These are phyloP conservation scores for Circinella minor DNA, from an alignment of 371 early-diverging fungal genomes.

Conservation along the genomic window DNA sequence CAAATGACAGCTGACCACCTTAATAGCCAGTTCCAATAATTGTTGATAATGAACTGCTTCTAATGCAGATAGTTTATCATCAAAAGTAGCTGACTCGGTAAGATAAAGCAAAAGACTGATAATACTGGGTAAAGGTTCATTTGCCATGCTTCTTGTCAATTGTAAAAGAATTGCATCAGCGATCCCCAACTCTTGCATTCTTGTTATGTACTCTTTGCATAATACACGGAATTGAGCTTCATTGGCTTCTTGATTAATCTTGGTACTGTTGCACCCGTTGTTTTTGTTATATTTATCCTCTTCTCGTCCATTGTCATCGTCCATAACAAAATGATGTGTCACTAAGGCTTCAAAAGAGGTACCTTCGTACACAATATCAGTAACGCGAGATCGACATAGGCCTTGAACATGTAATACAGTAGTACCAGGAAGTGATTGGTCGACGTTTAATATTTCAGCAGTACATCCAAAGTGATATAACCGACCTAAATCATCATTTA, in stretches of 20 bases:
- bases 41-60: slow-evolving; percentile 58
- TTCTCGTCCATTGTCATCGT: not conserved
- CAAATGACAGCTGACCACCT: slow-evolving; percentile 70
- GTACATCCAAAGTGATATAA: slow-evolving; percentile 35
- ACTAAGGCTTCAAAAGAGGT: slow-evolving; percentile 20
- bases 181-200: slow-evolving; percentile 68
- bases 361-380: slow-evolving; percentile 28
- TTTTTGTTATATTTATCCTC: not conserved
- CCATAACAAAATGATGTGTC: slow-evolving; percentile 18
- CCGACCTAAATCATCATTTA: slow-evolving; percentile 10
- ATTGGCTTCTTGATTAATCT: not conserved
- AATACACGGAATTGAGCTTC: slow-evolving; percentile 42
- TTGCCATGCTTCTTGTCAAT: slow-evolving; percentile 54
- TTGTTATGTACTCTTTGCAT: slow-evolving; percentile 55
- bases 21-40: slow-evolving; percentile 55
- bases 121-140: slow-evolving; percentile 31
- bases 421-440: slow-evolving; percentile 27
- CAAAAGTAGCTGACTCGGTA: slow-evolving; percentile 60
- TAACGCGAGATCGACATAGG: slow-evolving; percentile 35
- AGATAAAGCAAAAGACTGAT: slow-evolving; percentile 72
- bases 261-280: too few relatives aligned
- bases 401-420: slow-evolving; percentile 34
- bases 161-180: slow-evolving; percentile 63
- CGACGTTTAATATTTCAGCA: slow-evolving; percentile 30
- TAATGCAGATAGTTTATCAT: slow-evolving; percentile 71